These are phyloP conservation scores for Mortierella sp. DNA, from an alignment of 371 early-diverging fungal species.

Conservation along the genomic window DNA sequence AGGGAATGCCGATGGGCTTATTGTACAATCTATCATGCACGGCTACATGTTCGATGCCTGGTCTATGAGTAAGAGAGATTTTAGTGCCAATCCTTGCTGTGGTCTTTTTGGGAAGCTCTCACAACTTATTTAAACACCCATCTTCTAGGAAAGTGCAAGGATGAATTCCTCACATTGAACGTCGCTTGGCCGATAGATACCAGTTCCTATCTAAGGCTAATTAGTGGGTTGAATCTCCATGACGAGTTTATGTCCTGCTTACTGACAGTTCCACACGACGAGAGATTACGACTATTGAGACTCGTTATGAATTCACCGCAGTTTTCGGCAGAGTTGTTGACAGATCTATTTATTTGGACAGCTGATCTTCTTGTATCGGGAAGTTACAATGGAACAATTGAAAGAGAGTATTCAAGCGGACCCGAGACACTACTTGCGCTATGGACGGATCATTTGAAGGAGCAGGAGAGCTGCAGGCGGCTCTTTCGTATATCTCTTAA, in stretches of 20 bases:
- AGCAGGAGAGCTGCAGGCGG: slow-evolving; percentile 7
- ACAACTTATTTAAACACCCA: neutral
- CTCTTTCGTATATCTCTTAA: slow-evolving; percentile 18
- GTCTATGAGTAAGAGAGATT: slow-evolving; percentile 31
- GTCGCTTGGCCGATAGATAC: slow-evolving; percentile 29
- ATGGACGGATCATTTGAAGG: slow-evolving; percentile 13
- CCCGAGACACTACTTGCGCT: neutral
- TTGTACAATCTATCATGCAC: slow-evolving; percentile 17
- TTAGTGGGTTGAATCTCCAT: slow-evolving; percentile 19
- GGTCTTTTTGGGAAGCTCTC: neutral
- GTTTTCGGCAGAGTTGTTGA: slow-evolving; percentile 2
- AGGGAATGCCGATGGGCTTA: neutral
- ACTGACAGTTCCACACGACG: slow-evolving; percentile 10
- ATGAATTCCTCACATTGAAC: slow-evolving; percentile 43
- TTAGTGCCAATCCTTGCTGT: neutral
- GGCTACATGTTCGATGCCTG: slow-evolving; percentile 55
- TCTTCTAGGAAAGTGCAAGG: slow-evolving; percentile 35
- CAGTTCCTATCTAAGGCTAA: slow-evolving; percentile 17
- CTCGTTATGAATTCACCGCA: slow-evolving; percentile 17
- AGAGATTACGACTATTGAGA: slow-evolving; percentile 11
- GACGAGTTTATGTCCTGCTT: slow-evolving; percentile 16
- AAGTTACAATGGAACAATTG: neutral
- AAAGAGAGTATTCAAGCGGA: neutral
- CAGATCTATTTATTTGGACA: slow-evolving; percentile 27
- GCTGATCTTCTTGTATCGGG: slow-evolving; percentile 2